Conservation (phyloP, 2,329 filamentous ascomycete genomes). For the Cercospora sp. region DNA sequence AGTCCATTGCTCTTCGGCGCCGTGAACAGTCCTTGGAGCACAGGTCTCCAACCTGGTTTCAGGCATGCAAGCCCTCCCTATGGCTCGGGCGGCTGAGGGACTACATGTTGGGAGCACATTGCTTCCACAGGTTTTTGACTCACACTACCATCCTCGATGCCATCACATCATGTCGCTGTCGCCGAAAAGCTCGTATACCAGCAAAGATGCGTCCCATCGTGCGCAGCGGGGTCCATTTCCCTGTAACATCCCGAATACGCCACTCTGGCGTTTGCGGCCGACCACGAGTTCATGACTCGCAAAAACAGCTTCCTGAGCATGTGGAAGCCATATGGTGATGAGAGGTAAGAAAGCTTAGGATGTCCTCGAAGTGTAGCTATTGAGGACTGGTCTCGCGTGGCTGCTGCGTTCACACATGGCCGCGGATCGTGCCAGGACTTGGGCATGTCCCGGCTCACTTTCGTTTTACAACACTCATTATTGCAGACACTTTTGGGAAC, state of each 20-base stretch:
- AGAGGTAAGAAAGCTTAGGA: not conserved
- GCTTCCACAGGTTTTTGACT: not conserved
- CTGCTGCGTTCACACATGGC: not conserved
- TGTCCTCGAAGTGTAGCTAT: not conserved
- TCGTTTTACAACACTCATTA: constrained; percentile 2
- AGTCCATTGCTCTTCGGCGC: constrained; percentile 47
- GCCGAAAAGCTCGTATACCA: not conserved
- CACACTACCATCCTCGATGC: not conserved
- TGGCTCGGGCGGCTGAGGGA: constrained; percentile 28
- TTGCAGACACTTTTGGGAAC: not conserved
- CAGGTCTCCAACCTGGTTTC: constrained; percentile 16
- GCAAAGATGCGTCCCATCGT: not conserved
- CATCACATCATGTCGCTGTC: not conserved
- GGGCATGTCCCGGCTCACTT: not conserved
- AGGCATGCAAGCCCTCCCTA: constrained; percentile 26
- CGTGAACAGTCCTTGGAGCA: constrained; percentile 42
- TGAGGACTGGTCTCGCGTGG: not conserved
- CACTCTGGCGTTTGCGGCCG: not conserved
- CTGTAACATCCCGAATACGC: not conserved
- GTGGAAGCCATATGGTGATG: not conserved
- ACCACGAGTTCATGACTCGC: not conserved
- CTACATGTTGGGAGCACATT: not conserved
- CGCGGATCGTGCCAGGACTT: not conserved
- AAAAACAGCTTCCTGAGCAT: not conserved
- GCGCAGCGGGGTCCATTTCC: not conserved